These are phyloP conservation scores for Heliamphora exappendiculata DNA, from an alignment of 148 eudicot species.

Conservation along the genomic window DNA sequence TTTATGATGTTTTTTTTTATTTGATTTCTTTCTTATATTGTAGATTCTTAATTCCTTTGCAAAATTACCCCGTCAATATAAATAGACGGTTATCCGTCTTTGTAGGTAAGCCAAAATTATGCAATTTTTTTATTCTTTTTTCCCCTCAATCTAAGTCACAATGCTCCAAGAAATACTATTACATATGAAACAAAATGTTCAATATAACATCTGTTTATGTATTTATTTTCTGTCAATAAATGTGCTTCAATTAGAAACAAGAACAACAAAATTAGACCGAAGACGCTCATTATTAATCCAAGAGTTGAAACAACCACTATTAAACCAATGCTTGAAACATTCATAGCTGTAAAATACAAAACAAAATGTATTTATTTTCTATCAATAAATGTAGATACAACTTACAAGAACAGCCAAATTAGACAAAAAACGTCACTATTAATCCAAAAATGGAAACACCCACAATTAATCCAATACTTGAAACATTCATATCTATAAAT, in stretches of 20 bases:
- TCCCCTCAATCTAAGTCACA: not conserved
- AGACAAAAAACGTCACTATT: not conserved
- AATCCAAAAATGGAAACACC: not conserved
- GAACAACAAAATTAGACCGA: not conserved
- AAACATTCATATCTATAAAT: too few species aligned
- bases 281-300: not conserved
- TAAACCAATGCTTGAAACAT: not conserved
- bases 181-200: not conserved
- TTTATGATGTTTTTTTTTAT: too few species aligned
- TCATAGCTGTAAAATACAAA: too few species aligned
- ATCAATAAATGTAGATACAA: too few species aligned
- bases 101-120: too few species aligned
- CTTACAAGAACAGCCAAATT: too few species aligned
- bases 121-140: too few species aligned
- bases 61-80: too few species aligned
- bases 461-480: not conserved
- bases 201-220: not conserved
- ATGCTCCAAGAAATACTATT: not conserved
- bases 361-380: too few species aligned
- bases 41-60: too few species aligned
- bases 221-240: not conserved
- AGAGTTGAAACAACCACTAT: not conserved
- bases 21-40: too few species aligned
- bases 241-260: not conserved
- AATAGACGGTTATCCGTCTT: too few species aligned